Percentiles rank a stretch among this genome's conserved stretches.
These are phyloP conservation scores for Datisca glomerata DNA, from an alignment of 306 rosid species.

Conservation along the genomic window DNA sequence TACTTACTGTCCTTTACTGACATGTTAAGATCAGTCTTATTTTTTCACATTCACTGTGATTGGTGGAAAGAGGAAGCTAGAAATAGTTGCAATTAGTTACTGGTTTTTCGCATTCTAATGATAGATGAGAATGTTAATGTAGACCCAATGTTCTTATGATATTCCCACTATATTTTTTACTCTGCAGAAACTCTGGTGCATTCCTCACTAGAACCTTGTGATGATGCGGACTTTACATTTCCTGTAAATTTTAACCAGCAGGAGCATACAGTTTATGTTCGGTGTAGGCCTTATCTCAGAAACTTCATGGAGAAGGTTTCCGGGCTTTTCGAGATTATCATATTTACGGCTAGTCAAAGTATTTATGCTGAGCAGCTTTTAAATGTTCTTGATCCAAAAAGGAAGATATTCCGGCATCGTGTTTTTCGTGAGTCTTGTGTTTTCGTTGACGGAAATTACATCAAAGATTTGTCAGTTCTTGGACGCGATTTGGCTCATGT, in stretches of 20 bases:
- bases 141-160: no score
- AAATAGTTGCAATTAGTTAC: no score
- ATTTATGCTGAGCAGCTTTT: conserved; percentile 97
- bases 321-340: conserved; percentile 74
- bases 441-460: conserved; percentile 90
- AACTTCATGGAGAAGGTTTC: conserved; percentile 77
- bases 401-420: conserved; percentile 91
- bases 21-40: no score
- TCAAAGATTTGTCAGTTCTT: conserved; percentile 90
- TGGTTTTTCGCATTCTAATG: no score
- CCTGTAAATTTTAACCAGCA: conserved; percentile 81
- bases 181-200: conserved; percentile 97
- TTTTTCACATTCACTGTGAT: no score
- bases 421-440: conserved; percentile 95
- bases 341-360: conserved; percentile 98
- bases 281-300: conserved; percentile 93
- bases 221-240: conserved; percentile 82
- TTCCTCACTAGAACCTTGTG: conserved; percentile 85
- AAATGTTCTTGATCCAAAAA: conserved; percentile 89
- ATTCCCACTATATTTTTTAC: no score
- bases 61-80: no score
- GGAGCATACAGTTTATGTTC: conserved; percentile 85
- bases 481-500: conserved; percentile 91
- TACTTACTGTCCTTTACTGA: no score
- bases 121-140: no score